phyloP scores from a whole-genome alignment of 2,329 filamentous ascomycete species.

The Plectosphaerella cucumerina region DNA sequence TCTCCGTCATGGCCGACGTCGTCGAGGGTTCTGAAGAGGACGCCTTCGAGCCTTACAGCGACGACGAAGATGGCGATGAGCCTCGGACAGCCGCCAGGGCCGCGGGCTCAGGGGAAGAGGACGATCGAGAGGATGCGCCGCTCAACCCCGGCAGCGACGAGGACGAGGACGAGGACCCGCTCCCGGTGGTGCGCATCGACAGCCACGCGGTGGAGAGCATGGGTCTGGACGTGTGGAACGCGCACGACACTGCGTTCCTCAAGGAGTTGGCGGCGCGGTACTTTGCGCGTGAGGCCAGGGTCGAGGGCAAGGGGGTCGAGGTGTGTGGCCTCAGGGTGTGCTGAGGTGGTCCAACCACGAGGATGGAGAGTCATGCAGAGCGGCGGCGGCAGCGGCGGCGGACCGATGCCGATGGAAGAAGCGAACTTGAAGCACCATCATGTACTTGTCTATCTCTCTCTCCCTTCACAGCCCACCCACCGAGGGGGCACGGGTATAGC shows the following conservation, averaged over 20 bases:
- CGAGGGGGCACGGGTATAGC: too few relatives aligned
- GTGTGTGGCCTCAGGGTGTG: slow-evolving; percentile 72
- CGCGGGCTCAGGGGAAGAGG: slow-evolving; percentile 24
- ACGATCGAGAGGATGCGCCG: slow-evolving; percentile 24
- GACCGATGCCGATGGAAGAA: too few relatives aligned
- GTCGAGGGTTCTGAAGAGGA: slow-evolving; percentile 44
- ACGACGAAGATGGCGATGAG: slow-evolving; percentile 21
- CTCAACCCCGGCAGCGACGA: slow-evolving; percentile 16
- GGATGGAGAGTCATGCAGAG: too few relatives aligned
- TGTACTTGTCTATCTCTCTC: too few relatives aligned
- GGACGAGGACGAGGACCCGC: slow-evolving; percentile 28
- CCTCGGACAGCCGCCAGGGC: slow-evolving; percentile 20
- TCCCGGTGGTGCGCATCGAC: slow-evolving; percentile 48
- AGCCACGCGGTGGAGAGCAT: slow-evolving; percentile 64
- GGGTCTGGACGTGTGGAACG: slow-evolving; percentile 77
- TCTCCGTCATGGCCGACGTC: slow-evolving; percentile 59
- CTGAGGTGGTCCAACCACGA: slow-evolving; percentile 22
- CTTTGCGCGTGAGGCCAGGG: slow-evolving; percentile 58
- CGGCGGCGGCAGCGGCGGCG: too few relatives aligned
- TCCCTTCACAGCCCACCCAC: too few relatives aligned
- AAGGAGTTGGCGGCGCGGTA: slow-evolving; percentile 58
- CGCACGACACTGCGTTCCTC: slow-evolving; percentile 65
- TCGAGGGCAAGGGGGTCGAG: slow-evolving; percentile 67
- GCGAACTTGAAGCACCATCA: too few relatives aligned
- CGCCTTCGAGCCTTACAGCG: slow-evolving; percentile 34